Evolutionary conservation across 2,329 filamentous ascomycete genomes (phyloP), one percentile per base, ranked within the genome.

Genomic region (Tolypocladium amazonense): DNA sequence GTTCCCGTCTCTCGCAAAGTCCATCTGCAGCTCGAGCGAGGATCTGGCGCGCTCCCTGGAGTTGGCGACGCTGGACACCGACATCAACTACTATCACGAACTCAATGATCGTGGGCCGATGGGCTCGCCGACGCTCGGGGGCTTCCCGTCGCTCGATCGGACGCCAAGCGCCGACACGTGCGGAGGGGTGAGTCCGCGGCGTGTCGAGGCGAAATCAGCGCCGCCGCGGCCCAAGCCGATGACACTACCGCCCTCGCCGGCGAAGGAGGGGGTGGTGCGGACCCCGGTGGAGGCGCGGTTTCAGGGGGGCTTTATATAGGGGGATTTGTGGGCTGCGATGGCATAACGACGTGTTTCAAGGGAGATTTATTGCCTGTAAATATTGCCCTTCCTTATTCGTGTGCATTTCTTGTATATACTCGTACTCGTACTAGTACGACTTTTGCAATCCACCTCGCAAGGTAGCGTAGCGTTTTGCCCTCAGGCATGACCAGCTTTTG

Each of bases 1-100:
- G 0, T 75, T 75, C 33, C 62, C 68, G 3, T 73, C 73, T 0
- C 63, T 75, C 1, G 69, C 72, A 56, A 66, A 70, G 53, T 69
- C 70, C 35, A 70, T 75, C 43, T 73, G 72, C 1, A 68, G 37
- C 54, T 69, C 70, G 15, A 71, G 66, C 59, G 69, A 71, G 53
- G 68, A 68, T 45, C 62, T 76, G 1, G 67, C 68, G 14, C 66
- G 64, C 23, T 67, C 66, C 2, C 71, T 75, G 60, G 72, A 73
- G 35, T 61, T 71, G 25, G 60, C 65, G 20, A 62, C 65, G 6
- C 62, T 64, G 8, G 65, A 33, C 65, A 68, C 20, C 50, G 50
- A 14, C 15, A 1, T 14, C 43, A 25, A 33, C 54, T 14, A 41
- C 43, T 14, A 12, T 14, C 30, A 8, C 14, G 20, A n/a, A 9